phyloP scores from a whole-genome alignment of 345 rosid species.

The Hypericum perforatum region DNA sequence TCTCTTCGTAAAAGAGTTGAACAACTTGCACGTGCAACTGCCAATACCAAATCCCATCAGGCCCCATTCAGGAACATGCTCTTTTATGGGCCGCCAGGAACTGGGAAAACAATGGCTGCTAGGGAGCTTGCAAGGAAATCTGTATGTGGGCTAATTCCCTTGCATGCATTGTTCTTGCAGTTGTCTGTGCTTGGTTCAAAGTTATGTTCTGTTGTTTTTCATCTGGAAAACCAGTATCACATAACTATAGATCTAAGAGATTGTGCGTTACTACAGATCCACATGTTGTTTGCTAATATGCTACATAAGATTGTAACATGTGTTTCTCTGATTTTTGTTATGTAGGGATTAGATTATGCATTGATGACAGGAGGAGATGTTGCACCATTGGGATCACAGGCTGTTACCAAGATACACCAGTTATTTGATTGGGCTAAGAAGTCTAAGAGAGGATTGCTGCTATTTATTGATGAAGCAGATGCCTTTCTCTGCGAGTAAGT shows the following conservation, averaged over 20 bases:
- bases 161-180: background rate
- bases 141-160: slow-evolving; percentile 33
- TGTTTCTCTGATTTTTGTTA: background rate
- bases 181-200: slow-evolving; percentile 1
- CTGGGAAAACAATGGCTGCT: slow-evolving; percentile 99
- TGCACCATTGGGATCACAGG: slow-evolving; percentile 95
- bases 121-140: slow-evolving; percentile 84
- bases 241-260: no score
- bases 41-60: slow-evolving; percentile 89
- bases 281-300: no score
- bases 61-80: slow-evolving; percentile 96
- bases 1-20: slow-evolving; percentile 76
- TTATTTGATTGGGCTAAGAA: slow-evolving; percentile 95
- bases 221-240: no score
- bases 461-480: slow-evolving; percentile 98
- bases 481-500: slow-evolving; percentile 99
- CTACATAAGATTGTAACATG: no score
- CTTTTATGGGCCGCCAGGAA: slow-evolving; percentile 98
- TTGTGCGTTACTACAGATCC: no score
- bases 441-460: slow-evolving; percentile 70
- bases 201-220: no score
- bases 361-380: slow-evolving; percentile 99
- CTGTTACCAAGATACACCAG: slow-evolving; percentile 97
- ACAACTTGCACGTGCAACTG: slow-evolving; percentile 84
- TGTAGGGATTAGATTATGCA: slow-evolving; percentile 95